Evolutionary conservation across 2,329 filamentous ascomycete genomes (phyloP), one percentile per base, ranked within the genome.

Genomic region (Cladophialophora chaetospira): DNA sequence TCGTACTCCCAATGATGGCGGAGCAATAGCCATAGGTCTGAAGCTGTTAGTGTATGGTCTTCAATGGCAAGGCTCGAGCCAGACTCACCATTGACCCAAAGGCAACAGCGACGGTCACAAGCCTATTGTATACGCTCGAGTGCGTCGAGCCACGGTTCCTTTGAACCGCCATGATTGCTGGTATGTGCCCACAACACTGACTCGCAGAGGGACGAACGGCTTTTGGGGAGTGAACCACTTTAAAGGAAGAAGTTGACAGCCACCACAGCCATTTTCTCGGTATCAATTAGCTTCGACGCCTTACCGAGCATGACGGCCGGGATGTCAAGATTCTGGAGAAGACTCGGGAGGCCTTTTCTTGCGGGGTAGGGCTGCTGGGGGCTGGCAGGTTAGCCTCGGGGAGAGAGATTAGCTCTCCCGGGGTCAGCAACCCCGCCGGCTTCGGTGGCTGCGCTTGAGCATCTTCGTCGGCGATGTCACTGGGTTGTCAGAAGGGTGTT

Each of bases 1-100:
- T 72, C 1, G 75, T 78, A 10, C 73, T 75, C 5, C 72, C 70
- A 33, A 79, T 76, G 45, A 72, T 65, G n/a, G 69, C 65, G 28
- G 69, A 64, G 26, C 67, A 64, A 56, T 71, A 71, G 23, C 69
- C 68, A 60, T 66, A 69, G n/a, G 60, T 63, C 60, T 63, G 23
- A 8, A 4, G 19, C 3, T 33, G 47, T 49, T 23, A 49, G 29
- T n/a, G 45, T 5, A n/a, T 11, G 33, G 13, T 23, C 29, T 23
- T 11, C 17, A 28, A 19, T n/a, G n/a, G 23, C 9, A 25, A 52
- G 19, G 11, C 11, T 44, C n/a, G 13, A 10, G 11, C 19, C 2
- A 13, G n/a, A 63, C 71, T 62, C 44, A 74, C 72, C 68, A 75
- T 63, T 8, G 72, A 74, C 15, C 72, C 72, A 53, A 75, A 67